A percentile compares a stretch with the other conserved stretches of the same genome.
These are phyloP conservation scores for Pestalotiopsis sp. DNA, from an alignment of 2,329 filamentous ascomycete genomes.

Conservation along the genomic window DNA sequence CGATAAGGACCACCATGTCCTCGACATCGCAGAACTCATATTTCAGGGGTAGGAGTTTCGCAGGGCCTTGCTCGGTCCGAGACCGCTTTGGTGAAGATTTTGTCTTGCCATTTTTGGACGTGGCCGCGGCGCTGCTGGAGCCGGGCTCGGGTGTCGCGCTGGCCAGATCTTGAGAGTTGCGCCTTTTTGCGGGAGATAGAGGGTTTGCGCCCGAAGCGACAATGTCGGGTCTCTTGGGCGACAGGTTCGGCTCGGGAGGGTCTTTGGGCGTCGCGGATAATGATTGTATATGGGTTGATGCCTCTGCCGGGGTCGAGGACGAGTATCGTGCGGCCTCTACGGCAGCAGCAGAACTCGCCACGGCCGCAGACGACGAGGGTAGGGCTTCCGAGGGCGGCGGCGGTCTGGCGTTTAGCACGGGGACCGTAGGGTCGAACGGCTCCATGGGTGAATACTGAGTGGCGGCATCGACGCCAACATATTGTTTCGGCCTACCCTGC, in stretches of 20 bases:
- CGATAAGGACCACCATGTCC: conserved; percentile 87
- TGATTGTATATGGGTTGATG: conserved; percentile 11
- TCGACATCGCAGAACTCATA: conserved; percentile 84
- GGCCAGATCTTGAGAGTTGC: conserved; percentile 43
- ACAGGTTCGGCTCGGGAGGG: conserved; percentile 26
- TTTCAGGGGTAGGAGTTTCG: conserved; percentile 66
- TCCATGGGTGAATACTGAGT: conserved; percentile 54
- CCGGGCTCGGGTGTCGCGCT: conserved; percentile 7
- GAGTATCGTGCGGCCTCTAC: not conserved
- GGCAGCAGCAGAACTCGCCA: conserved; percentile 12
- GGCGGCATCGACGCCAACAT: conserved; percentile 50
- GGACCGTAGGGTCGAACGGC: conserved; percentile 42
- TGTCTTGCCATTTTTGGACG: not conserved
- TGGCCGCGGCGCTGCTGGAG: not conserved
- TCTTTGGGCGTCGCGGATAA: conserved; percentile 23
- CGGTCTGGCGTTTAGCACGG: conserved; percentile 30
- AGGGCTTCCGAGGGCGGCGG: not conserved
- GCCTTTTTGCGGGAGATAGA: conserved; percentile 44
- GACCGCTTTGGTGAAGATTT: conserved; percentile 52
- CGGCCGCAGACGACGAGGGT: conserved; percentile 14
- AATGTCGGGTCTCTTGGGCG: conserved; percentile 20
- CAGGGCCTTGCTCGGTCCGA: conserved; percentile 50
- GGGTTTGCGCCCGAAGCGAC: conserved; percentile 18
- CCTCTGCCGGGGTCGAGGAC: conserved; percentile 4
- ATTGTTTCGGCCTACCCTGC: conserved; percentile 36